Conservation (phyloP, 2,329 filamentous ascomycete species). For the Aspergillus clavatus region DNA sequence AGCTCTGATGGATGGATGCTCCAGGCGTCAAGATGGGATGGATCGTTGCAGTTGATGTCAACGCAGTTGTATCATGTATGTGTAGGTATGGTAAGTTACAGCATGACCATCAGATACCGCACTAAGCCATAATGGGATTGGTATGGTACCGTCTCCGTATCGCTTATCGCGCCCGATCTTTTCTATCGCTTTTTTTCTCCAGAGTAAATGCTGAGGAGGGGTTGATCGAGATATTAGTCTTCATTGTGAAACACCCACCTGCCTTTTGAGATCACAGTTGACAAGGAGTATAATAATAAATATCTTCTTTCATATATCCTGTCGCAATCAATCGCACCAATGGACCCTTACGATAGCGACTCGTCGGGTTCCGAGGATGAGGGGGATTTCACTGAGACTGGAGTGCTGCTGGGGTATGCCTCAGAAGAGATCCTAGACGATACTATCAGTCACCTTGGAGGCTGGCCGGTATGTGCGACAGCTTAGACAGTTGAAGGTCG, state of each 20-base stretch:
- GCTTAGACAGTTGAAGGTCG: neutral
- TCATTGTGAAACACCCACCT: too few relatives aligned
- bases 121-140: slow-evolving; percentile 10
- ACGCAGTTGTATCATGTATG: too few relatives aligned
- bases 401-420: slow-evolving; percentile 85
- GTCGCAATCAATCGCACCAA: slow-evolving; percentile 32
- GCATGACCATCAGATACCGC: too few relatives aligned
- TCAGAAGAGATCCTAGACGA: slow-evolving; percentile 75
- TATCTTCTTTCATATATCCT: neutral
- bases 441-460: slow-evolving; percentile 80
- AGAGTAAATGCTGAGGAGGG: neutral
- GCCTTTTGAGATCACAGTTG: too few relatives aligned
- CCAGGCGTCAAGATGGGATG: too few relatives aligned
- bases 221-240: neutral
- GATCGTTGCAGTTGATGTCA: too few relatives aligned
- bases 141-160: slow-evolving; percentile 9
- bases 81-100: too few relatives aligned
- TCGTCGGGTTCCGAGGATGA: slow-evolving; percentile 65
- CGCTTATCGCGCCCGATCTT: slow-evolving; percentile 18
- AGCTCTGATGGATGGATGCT: too few relatives aligned
- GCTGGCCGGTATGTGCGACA: slow-evolving; percentile 65
- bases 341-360: slow-evolving; percentile 83
- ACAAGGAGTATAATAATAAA: too few relatives aligned
- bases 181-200: slow-evolving; percentile 12
- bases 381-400: slow-evolving; percentile 57